phyloP scores from a whole-genome alignment of 495 filamentous ascomycete species.

The Hapsidospora chrysogenum region DNA sequence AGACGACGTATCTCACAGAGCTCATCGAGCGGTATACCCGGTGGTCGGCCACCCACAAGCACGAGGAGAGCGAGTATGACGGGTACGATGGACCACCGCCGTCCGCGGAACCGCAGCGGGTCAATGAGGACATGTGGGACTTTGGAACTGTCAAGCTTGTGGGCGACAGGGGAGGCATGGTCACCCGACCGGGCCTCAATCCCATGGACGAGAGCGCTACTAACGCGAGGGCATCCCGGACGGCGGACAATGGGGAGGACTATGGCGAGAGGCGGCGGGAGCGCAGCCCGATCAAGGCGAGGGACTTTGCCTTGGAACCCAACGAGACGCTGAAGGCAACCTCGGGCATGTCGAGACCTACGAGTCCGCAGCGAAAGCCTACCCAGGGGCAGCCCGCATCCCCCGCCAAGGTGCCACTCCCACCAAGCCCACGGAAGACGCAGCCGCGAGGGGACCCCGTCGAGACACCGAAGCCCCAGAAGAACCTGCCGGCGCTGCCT shows the following conservation, averaged over 20 bases:
- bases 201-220: slow-evolving; percentile 58
- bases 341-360: slow-evolving; percentile 20
- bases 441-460: slow-evolving; percentile 10
- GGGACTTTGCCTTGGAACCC: slow-evolving; percentile 12
- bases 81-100: slow-evolving; percentile 16
- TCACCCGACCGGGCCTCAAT: slow-evolving; percentile 35
- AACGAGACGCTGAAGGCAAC: slow-evolving; percentile 24
- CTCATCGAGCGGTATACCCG: slow-evolving; percentile 79
- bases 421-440: slow-evolving; percentile 32
- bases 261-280: slow-evolving; percentile 28
- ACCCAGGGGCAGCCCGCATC: slow-evolving; percentile 19
- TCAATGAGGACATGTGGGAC: slow-evolving; percentile 86
- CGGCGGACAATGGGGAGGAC: slow-evolving; percentile 24
- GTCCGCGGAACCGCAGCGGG: slow-evolving; percentile 10
- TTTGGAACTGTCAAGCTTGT: slow-evolving; percentile 79
- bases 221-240: slow-evolving; percentile 42
- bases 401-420: slow-evolving; percentile 47
- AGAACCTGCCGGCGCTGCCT: slow-evolving; percentile 6
- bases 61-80: slow-evolving; percentile 44
- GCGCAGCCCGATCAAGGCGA: slow-evolving; percentile 22
- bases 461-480: slow-evolving; percentile 20
- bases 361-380: slow-evolving; percentile 45
- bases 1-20: slow-evolving; percentile 79
- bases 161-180: slow-evolving; percentile 33
- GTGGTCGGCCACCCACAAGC: slow-evolving; percentile 58